Conservation (phyloP, 805 yeast species). For the Saturnispora sanitii region DNA sequence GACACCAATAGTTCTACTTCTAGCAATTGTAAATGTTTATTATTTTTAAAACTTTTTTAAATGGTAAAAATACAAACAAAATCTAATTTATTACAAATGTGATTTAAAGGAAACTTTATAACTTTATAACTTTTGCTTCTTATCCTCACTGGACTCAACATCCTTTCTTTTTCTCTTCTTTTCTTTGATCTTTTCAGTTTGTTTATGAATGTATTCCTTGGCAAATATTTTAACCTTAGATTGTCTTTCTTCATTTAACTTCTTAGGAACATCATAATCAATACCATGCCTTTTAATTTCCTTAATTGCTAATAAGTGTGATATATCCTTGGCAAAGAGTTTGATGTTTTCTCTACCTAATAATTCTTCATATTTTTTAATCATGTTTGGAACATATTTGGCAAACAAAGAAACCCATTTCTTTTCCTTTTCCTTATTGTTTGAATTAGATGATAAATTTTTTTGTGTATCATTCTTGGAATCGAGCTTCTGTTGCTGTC, state of each 20-base stretch:
- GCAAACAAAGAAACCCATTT: slow-evolving; percentile 52
- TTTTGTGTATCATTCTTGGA: too few relatives aligned
- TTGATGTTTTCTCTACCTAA: slow-evolving; percentile 69
- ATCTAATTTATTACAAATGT: not conserved
- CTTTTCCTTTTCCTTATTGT: slow-evolving; percentile 8
- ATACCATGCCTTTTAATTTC: slow-evolving; percentile 43
- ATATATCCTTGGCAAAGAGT: slow-evolving; percentile 71
- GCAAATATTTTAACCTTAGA: slow-evolving; percentile 61
- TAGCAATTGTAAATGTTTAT: too few relatives aligned
- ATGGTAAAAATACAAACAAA: too few relatives aligned
- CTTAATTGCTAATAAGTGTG: slow-evolving; percentile 54
- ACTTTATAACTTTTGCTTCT: slow-evolving; percentile 5
- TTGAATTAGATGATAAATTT: not conserved
- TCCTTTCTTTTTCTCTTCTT: slow-evolving; percentile 25
- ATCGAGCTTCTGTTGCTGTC: slow-evolving; percentile 16
- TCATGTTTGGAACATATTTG: slow-evolving; percentile 63
- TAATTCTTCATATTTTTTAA: slow-evolving; percentile 54
- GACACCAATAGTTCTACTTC: too few relatives aligned
- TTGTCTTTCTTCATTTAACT: slow-evolving; percentile 53
- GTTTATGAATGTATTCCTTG: slow-evolving; percentile 57
- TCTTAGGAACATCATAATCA: slow-evolving; percentile 36
- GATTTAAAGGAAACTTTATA: slow-evolving; percentile 5
- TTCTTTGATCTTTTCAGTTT: slow-evolving; percentile 36
- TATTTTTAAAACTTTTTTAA: too few relatives aligned
- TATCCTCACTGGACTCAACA: slow-evolving; percentile 4